A percentile compares a stretch with the other conserved stretches of the same genome.
phyloP scores from a whole-genome alignment of 306 rosid species.

The Dalbergia cultrata region DNA sequence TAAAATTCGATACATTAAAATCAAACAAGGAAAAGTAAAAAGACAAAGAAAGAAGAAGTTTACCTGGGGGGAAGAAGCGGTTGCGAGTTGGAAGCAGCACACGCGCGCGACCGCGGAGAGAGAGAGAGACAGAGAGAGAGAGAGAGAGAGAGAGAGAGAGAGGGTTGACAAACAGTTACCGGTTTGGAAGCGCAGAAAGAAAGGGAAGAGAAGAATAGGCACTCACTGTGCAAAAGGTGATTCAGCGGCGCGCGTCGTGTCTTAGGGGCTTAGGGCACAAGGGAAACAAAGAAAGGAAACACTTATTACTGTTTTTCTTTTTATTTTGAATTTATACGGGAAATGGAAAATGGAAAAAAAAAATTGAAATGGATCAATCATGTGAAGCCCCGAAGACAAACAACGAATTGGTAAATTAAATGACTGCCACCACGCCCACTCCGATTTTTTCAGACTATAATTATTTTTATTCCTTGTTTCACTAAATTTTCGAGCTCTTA shows the following conservation, averaged over 20 bases:
- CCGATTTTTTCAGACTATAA: too few relatives aligned
- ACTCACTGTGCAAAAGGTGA: background rate
- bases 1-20: background rate
- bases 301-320: too few relatives aligned
- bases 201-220: background rate
- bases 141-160: background rate
- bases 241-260: background rate
- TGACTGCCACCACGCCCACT: too few relatives aligned
- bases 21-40: background rate
- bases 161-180: background rate
- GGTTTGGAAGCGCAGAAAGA: background rate
- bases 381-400: too few relatives aligned
- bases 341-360: background rate
- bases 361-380: too few relatives aligned
- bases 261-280: conserved; percentile 1
- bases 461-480: too few relatives aligned
- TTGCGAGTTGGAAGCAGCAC: background rate
- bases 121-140: background rate
- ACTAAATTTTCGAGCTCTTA: too few relatives aligned
- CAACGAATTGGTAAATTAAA: too few relatives aligned
- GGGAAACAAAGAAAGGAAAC: background rate
- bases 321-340: too few relatives aligned
- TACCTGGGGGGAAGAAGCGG: background rate
- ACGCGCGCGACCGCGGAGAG: background rate
- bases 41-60: background rate